A percentile compares a stretch with the other conserved stretches of the same genome.
These are phyloP conservation scores for Botrytis paeoniae DNA, from an alignment of 2,329 filamentous ascomycete species.

Conservation along the genomic window DNA sequence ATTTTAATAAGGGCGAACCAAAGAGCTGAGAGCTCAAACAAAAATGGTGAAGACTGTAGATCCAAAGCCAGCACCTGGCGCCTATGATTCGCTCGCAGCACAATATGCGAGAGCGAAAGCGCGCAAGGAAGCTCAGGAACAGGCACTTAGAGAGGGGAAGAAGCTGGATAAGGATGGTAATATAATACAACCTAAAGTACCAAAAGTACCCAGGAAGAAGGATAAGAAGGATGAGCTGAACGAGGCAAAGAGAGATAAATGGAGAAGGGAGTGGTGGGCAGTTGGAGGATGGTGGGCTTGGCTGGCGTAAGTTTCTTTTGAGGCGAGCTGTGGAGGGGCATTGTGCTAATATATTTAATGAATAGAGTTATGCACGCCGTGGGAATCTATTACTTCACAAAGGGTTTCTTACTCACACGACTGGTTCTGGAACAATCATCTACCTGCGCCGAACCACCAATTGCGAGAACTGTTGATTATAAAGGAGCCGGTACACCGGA, in stretches of 20 bases:
- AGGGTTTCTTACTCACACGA: constrained; percentile 88
- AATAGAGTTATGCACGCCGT: constrained; percentile 61
- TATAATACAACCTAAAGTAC: constrained; percentile 10
- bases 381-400: constrained; percentile 89
- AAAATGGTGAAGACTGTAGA: constrained; percentile 27
- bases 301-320: constrained; percentile 36
- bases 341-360: constrained; percentile 24
- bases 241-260: constrained; percentile 32
- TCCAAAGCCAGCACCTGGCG: constrained; percentile 34
- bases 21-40: constrained; percentile 3
- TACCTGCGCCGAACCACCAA: constrained; percentile 65
- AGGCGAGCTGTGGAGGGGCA: not conserved
- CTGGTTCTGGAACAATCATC: constrained; percentile 76
- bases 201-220: constrained; percentile 26
- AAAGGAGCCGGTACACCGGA: constrained; percentile 35
- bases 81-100: constrained; percentile 34
- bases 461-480: constrained; percentile 43
- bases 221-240: constrained; percentile 32
- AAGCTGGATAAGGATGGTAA: constrained; percentile 20
- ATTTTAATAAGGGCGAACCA: not conserved
- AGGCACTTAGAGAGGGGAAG: constrained; percentile 24
- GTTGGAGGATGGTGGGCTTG: constrained; percentile 35
- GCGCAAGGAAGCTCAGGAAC: constrained; percentile 32
- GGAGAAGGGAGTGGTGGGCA: constrained; percentile 36
- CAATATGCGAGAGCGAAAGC: constrained; percentile 38